phyloP scores from a whole-genome alignment of 2,329 filamentous ascomycete genomes.

The Podosphaera aphanis region DNA sequence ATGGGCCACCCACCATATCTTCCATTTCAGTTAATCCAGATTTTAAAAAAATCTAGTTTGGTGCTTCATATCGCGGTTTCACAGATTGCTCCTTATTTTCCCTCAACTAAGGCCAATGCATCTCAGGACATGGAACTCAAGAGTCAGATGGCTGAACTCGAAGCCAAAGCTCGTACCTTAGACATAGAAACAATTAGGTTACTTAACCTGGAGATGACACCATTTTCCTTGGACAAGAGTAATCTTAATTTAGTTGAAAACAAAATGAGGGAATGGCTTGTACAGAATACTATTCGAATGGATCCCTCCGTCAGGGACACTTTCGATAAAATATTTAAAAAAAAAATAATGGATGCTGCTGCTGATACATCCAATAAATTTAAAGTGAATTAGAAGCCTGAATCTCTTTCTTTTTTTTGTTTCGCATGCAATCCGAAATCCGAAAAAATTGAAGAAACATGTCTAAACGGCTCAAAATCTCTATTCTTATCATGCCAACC shows the following conservation, averaged over 20 bases:
- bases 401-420: too few relatives aligned
- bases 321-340: slow-evolving; percentile 41
- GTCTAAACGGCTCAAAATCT: too few relatives aligned
- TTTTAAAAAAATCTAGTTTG: slow-evolving; percentile 53
- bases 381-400: too few relatives aligned
- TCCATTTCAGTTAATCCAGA: slow-evolving; percentile 60
- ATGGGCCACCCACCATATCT: slow-evolving; percentile 38
- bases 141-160: slow-evolving; percentile 44
- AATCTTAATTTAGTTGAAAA: slow-evolving; percentile 39
- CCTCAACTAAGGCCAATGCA: slow-evolving; percentile 15
- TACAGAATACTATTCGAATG: slow-evolving; percentile 60
- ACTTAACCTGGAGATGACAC: slow-evolving; percentile 56
- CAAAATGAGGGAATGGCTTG: slow-evolving; percentile 65
- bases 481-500: too few relatives aligned
- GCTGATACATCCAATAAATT: too few relatives aligned
- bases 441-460: too few relatives aligned
- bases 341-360: slow-evolving; percentile 18
- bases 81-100: slow-evolving; percentile 49
- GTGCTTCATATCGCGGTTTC: slow-evolving; percentile 65
- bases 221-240: slow-evolving; percentile 51
- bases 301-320: slow-evolving; percentile 69
- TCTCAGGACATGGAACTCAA: slow-evolving; percentile 26
- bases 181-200: slow-evolving; percentile 49
- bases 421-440: too few relatives aligned
- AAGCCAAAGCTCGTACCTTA: slow-evolving; percentile 31